Base-by-base conservation (phyloP, 1,284 basidiomycete genomes). In the Blastosporella zonata region DNA sequence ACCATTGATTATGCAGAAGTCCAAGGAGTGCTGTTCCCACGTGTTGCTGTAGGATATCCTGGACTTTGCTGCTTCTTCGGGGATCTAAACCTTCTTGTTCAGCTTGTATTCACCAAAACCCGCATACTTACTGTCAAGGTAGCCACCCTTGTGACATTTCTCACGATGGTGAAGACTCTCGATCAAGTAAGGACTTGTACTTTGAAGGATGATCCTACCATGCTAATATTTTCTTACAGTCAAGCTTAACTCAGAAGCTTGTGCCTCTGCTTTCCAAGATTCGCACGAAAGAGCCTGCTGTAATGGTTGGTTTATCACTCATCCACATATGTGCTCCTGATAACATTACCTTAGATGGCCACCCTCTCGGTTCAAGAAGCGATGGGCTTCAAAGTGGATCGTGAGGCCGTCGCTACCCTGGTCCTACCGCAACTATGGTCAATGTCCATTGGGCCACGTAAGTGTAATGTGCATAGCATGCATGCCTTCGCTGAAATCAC, bases 391-490 rank as follows among this genome's bases (percentile, higher is more conserved):
- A 99, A 98, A 66, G 88, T 98, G 3, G 94, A 97, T 58, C 79
- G 93, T 38, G 94, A 97, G 68, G 92, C 94, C 3, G 89, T 97
- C 13, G 96, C 96, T 0, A 96, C 90, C 0, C 77, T 95, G 28
- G 92, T 97, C 12, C 74, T 98, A 13, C 94, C 94, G 10, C 95
- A 97, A 59, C 71, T 97, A 7, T 97, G 94, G 94, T 77, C 86
- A 1, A 96, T 97, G 93, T 93, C 90, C 1, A 95, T 97, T 71
- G 94, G 93, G n/a, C 94, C 94, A 45, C 65, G 90, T 92, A 63
- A 61, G 88, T 75, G 12, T 33, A 25, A 5, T 15, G 1, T 46
- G 17, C 25, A 10, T 34, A n/a, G 21, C 35, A 25, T 29, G 36
- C 27, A 21, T 29, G 5, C 6, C 6, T 13, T 36, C 1, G 17